Percentiles rank a stretch among this genome's conserved stretches.
These are phyloP conservation scores for Punica granatum DNA, from an alignment of 345 rosid species.

Conservation along the genomic window DNA sequence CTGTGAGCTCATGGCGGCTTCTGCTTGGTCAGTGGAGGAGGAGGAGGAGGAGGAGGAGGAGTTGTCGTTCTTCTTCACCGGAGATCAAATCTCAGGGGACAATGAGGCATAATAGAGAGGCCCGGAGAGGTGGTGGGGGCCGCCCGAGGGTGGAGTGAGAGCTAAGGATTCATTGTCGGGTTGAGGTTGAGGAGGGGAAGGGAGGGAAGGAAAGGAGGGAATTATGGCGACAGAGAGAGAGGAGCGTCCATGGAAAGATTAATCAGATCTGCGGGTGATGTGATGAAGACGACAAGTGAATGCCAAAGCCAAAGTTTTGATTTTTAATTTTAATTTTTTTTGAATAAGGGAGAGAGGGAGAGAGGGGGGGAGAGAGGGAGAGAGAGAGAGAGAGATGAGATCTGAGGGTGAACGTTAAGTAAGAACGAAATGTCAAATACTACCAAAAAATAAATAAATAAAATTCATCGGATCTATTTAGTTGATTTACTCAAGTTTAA, in stretches of 20 bases:
- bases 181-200: neutral
- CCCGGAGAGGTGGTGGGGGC: neutral
- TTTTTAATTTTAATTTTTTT: slow-evolving; percentile 1
- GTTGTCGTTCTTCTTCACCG: no score
- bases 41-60: no score
- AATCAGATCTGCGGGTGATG: slow-evolving; percentile 3
- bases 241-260: neutral
- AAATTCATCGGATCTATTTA: no score
- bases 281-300: neutral
- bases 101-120: neutral
- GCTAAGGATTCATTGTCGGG: slow-evolving; percentile 5
- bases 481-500: no score
- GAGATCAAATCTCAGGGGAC: slow-evolving; percentile 1
- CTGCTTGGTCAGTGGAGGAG: slow-evolving; percentile 1
- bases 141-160: neutral
- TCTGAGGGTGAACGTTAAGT: neutral
- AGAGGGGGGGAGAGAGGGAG: neutral
- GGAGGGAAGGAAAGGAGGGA: neutral
- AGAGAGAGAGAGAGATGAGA: neutral
- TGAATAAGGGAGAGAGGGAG: neutral
- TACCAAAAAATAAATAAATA: no score
- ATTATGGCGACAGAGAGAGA: slow-evolving; percentile 7
- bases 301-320: neutral
- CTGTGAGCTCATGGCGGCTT: slow-evolving; percentile 3
- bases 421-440: no score